Evolutionary conservation across 1,284 basidiomycete genomes (phyloP), one percentile per base, ranked within the genome.

Genomic region (Cutaneotrichosporon mucoides): DNA sequence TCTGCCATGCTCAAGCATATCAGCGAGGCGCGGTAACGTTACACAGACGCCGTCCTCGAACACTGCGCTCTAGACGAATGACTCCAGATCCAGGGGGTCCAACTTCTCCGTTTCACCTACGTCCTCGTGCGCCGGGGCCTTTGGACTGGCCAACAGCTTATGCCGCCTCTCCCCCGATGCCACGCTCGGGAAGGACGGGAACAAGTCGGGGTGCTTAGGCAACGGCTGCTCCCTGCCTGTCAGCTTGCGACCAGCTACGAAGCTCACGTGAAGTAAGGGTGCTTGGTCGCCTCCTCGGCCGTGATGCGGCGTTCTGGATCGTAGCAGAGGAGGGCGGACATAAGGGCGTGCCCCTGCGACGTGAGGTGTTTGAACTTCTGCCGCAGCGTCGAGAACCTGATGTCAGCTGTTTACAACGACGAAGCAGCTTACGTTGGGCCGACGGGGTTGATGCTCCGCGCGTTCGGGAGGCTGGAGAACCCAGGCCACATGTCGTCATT

Each of bases 201-300:
- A 99, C 56, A 95, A 81, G 71, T 97, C 93, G n/a, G 93, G 92
- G 76, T 99, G 95, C 70, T 99, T 98, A 0, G 96, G 95, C 43
- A 89, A 78, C 0, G 96, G 96, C 1, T 90, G 87, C 79, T 99
- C 96, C 5, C 91, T 94, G 69, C 33, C 8, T 36, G 47, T 55
- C 50, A 59, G 59, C 52, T 41, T 24, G 24, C 4, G 13, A n/a
- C 9, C 35, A 6, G 13, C n/a, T 16, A 47, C 36, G 13, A 10
- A 11, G 81, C 86, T 56, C 60, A 93, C 92, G 80, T 85, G 76
- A 99, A 99, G 76, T 94, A 99, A 2, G 88, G 86, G 79, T 99
- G 96, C 64, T 86, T 82, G 45, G 93, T 75, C 3, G 93, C 96
- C 63, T 93, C 89, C 60, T 89, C 89, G 0, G 95, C 94, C 40